Base-by-base conservation (phyloP, 352 stramenopile species). In the Globisporangium barbulae region DNA sequence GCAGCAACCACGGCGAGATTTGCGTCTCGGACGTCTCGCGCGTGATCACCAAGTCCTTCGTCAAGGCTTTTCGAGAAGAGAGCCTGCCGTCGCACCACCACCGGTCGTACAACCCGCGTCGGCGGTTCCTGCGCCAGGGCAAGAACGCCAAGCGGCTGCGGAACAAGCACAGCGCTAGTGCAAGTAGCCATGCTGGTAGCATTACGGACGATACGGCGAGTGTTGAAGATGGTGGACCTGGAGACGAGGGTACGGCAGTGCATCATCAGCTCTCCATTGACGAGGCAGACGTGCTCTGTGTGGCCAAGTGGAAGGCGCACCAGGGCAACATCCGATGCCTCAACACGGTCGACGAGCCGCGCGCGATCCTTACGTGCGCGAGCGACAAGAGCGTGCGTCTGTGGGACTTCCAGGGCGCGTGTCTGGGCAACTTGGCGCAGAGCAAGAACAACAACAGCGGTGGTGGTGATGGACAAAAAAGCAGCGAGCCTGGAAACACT, bases 71-170 rank as follows among this genome's bases (percentile, higher is more conserved):
- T 25, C 71, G 77, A 0, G 73, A 89, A 22, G 74, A 89, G 44
- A 88, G 75, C 19, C 68, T 91, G 41, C 77, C 79, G 2, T 85
- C 70, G 13, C 76, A 75, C 17, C 71, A 90, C 30, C 65, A 78
- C 41, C 65, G 81, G 10, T 79, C 84, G 19, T 93, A 93, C 63
- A 91, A 91, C 37, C 85, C 85, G 21, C 77, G 82, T 6, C 74
- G 85, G 0, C 74, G 85, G 0, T 91, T 91, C 55, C 65, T 89
- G 41, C 71, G 85, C 8, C 79, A 91, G 21, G 84, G 83, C 5
- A 89, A 89, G 39, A 81, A 77, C 17, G 73, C 80, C 12, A 88
- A 85, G 44, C 70, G 82, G 2, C 69, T 88, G 35, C 77, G 75
- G 3, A 58, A 25, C 10, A 59, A 60, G n/a, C 54, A 59, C 68